phyloP scores from a whole-genome alignment of 2,329 filamentous ascomycete species.

The Penicillium sp. region DNA sequence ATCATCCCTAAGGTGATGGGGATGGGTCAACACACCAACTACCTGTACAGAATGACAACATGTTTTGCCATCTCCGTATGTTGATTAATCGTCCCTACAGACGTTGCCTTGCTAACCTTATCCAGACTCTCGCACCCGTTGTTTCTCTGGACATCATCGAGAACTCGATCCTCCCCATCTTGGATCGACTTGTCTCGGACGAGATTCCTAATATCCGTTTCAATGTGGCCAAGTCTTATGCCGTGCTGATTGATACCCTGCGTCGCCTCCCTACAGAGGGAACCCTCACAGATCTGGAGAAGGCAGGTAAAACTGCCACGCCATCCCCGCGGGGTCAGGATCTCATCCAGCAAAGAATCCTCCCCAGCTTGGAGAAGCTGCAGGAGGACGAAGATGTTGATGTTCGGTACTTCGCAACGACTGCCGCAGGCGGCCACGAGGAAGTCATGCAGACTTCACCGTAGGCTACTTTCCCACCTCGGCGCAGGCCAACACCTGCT shows the following conservation, averaged over 20 bases:
- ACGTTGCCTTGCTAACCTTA: too few relatives aligned
- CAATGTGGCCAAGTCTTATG: slow-evolving; percentile 97
- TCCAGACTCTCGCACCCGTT: slow-evolving; percentile 83
- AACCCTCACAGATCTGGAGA: slow-evolving; percentile 76
- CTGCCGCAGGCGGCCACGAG: slow-evolving; percentile 56
- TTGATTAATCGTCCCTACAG: too few relatives aligned
- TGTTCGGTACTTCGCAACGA: slow-evolving; percentile 94
- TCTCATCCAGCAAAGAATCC: slow-evolving; percentile 73
- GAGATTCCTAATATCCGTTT: slow-evolving; percentile 98
- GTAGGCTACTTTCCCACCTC: too few relatives aligned
- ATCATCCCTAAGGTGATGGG: slow-evolving; percentile 98
- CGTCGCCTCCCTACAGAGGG: slow-evolving; percentile 81
- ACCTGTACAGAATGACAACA: slow-evolving; percentile 98
- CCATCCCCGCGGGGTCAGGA: slow-evolving; percentile 66
- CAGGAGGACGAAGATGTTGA: slow-evolving; percentile 97
- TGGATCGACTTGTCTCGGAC: slow-evolving; percentile 85
- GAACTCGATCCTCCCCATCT: slow-evolving; percentile 86
- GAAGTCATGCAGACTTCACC: slow-evolving; percentile 51
- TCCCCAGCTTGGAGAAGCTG: slow-evolving; percentile 86
- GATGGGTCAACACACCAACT: slow-evolving; percentile 97
- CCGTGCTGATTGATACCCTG: slow-evolving; percentile 78
- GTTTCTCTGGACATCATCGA: slow-evolving; percentile 89
- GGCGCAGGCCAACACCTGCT: too few relatives aligned
- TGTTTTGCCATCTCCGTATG: slow-evolving; percentile 92
- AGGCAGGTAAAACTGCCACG: slow-evolving; percentile 50